These are phyloP conservation scores for Lippia alba DNA, from an alignment of 305 asterid species.

Conservation along the genomic window DNA sequence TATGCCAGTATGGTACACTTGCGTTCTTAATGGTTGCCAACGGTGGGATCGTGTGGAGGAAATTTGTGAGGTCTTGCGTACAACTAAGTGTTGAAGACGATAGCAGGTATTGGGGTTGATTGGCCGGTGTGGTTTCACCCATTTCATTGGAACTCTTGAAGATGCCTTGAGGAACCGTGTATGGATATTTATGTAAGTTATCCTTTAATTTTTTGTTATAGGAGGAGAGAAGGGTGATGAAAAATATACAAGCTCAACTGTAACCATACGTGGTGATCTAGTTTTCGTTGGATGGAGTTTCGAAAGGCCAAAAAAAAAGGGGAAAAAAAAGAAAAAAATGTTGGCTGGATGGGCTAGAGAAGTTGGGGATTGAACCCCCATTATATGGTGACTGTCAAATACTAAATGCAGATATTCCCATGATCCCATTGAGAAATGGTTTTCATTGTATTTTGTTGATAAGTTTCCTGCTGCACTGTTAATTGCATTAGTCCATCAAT, in stretches of 20 bases:
- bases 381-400: neutral
- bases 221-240: neutral
- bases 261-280: too few species aligned
- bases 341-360: neutral
- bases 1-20: too few species aligned
- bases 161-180: neutral
- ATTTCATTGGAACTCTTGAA: neutral
- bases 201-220: neutral
- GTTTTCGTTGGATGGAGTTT: too few species aligned
- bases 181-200: neutral
- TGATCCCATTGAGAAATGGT: neutral
- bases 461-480: too few species aligned
- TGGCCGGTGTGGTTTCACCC: neutral
- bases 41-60: too few species aligned
- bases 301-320: too few species aligned
- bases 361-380: neutral
- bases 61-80: neutral
- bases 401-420: too few species aligned
- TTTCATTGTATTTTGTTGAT: constrained; percentile 2
- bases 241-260: too few species aligned
- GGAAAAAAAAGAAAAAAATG: too few species aligned
- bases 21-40: too few species aligned
- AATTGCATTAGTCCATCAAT: too few species aligned
- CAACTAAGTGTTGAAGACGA: neutral
- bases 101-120: neutral